Evolutionary conservation across 352 stramenopile genomes (phyloP).

Genomic region (Phytophthora tubulina): DNA sequence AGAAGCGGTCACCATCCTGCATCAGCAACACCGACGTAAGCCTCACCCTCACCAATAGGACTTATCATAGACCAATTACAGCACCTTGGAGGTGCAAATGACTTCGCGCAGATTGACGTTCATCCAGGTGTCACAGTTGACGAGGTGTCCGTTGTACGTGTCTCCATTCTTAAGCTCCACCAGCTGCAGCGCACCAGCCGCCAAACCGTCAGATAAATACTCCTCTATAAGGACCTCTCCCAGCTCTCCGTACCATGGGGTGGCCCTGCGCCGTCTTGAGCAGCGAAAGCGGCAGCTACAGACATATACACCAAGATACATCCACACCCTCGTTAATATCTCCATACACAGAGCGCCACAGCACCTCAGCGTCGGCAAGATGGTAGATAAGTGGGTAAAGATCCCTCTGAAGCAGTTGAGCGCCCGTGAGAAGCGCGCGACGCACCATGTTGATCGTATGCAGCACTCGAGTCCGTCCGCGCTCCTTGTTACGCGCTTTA

Average conservation of each 20-base stretch:
- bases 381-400: background rate
- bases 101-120: conserved; percentile 99
- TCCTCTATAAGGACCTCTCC: background rate
- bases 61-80: background rate
- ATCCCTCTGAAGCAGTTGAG: background rate
- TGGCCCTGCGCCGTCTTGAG: conserved; percentile 96
- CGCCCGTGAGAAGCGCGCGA: background rate
- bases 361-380: background rate
- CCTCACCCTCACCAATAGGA: background rate
- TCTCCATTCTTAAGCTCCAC: conserved; percentile 99
- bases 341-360: background rate
- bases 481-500: conserved; percentile 16
- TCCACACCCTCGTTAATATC: conserved; percentile 15
- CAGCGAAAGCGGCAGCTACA: conserved; percentile 95
- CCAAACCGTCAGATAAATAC: background rate
- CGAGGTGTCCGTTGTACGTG: conserved; percentile 98
- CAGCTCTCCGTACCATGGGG: conserved; percentile 79
- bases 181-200: conserved; percentile 62
- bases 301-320: conserved; percentile 31
- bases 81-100: conserved; percentile 97
- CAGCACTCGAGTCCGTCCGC: conserved; percentile 19
- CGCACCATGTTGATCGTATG: conserved; percentile 36
- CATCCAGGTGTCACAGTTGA: conserved; percentile 99
- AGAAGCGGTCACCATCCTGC: conserved; percentile 97
- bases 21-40: conserved; percentile 14